phyloP scores from a whole-genome alignment of 1,284 basidiomycete species.

The Schizophyllum commune region DNA sequence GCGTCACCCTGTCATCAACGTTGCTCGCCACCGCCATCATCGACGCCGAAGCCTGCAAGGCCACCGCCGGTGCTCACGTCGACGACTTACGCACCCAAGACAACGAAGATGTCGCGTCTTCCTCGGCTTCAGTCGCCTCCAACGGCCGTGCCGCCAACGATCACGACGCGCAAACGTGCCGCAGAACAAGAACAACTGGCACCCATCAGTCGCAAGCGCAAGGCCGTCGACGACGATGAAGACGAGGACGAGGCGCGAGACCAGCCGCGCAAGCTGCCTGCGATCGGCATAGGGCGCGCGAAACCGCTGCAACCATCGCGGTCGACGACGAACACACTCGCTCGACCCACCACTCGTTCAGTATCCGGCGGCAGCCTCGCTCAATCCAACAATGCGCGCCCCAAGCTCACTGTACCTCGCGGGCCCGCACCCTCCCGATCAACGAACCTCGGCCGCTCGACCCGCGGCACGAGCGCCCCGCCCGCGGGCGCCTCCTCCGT shows the following conservation, averaged over 20 bases:
- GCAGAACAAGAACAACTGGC: not conserved
- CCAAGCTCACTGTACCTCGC: not conserved
- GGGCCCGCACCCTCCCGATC: too few relatives aligned
- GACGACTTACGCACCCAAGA: too few relatives aligned
- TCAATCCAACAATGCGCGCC: not conserved
- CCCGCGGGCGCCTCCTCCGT: not conserved
- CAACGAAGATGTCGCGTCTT: not conserved
- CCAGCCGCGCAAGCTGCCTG: not conserved
- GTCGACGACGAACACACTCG: not conserved
- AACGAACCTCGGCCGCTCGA: not conserved
- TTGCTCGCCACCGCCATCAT: not conserved
- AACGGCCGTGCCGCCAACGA: not conserved
- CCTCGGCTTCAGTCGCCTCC: not conserved
- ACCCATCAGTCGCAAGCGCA: not conserved
- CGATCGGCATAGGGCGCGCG: not conserved
- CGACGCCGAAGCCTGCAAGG: too few relatives aligned
- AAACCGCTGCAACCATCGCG: not conserved
- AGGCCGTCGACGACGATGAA: not conserved
- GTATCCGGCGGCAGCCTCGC: not conserved
- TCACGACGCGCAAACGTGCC: not conserved
- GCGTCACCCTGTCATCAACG: too few relatives aligned
- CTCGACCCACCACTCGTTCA: not conserved
- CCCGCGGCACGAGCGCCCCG: not conserved
- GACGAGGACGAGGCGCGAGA: not conserved
- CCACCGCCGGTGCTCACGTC: too few relatives aligned